phyloP scores from a whole-genome alignment of 1,284 basidiomycete species.

The Meira nashicola region DNA sequence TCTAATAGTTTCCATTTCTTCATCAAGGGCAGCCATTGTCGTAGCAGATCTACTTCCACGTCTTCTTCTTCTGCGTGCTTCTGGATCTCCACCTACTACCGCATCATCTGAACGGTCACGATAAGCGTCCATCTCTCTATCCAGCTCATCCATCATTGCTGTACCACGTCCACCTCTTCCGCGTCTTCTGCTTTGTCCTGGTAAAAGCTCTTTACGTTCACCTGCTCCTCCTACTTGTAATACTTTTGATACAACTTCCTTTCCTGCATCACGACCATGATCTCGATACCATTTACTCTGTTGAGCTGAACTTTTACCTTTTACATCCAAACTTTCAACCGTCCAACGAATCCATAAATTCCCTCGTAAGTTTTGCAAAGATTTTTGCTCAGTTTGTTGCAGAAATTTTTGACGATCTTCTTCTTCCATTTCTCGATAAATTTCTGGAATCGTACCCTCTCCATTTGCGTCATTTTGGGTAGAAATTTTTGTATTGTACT shows the following conservation, averaged over 20 bases:
- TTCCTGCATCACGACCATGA: conserved; percentile 45
- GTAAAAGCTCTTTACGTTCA: conserved; percentile 26
- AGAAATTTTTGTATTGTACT: neutral
- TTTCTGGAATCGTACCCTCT: conserved; percentile 29
- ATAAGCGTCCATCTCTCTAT: conserved; percentile 21
- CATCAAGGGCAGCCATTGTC: conserved; percentile 24
- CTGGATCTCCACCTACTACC: conserved; percentile 10
- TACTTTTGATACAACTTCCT: conserved; percentile 45
- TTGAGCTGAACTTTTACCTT: conserved; percentile 29
- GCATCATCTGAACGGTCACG: conserved; percentile 21
- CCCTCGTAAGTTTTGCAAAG: conserved; percentile 20
- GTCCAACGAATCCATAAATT: conserved; percentile 40
- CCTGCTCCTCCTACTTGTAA: conserved; percentile 35
- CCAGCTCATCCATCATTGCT: conserved; percentile 26
- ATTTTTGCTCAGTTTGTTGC: conserved; percentile 10
- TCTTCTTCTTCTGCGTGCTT: neutral
- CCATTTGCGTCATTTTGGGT: neutral
- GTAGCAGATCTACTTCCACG: neutral
- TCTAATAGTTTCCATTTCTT: conserved; percentile 20
- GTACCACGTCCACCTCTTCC: conserved; percentile 10
- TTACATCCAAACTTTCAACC: conserved; percentile 36
- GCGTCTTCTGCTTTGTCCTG: conserved; percentile 13
- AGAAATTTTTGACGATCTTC: conserved; percentile 24
- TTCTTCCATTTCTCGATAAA: conserved; percentile 48
- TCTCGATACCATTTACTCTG: conserved; percentile 45